Base-by-base conservation (phyloP, 768 basidiomycete genomes). In the Hortiboletus campestris region DNA sequence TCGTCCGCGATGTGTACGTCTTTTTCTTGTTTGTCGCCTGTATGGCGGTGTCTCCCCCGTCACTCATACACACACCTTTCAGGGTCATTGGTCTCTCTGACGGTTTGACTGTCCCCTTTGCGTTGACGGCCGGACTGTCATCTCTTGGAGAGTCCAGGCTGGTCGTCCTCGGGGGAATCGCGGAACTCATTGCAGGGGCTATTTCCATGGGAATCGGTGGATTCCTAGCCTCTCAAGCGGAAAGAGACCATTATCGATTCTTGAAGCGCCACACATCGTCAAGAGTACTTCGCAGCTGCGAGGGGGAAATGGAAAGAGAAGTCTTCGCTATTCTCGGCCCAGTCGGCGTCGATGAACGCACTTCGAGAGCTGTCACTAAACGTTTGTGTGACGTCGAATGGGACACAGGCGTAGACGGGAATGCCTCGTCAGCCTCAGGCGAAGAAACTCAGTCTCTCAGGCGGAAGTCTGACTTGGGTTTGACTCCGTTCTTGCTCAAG, bases 131-230 rank as follows among this genome's bases (percentile, higher is more conserved):
- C 6, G 94, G 94, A 52, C 81, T 95, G 25, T 90, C 91, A 12
- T 88, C 94, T 12, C 80, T 97, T 38, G 95, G 95, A 45, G 85
- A 90, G 56, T 94, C 92, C 8, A 84, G 80, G 51, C 80, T 98
- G n/a, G 97, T 99, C 59, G 88, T 96, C 46, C 81, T 96, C 29
- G 96, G 94, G 51, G 97, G 97, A 16, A 75, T 97, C 35, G 96
- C 97, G 1, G 97, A 99, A 70, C 86, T 99, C 61, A 92, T 96
- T 54, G 93, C 95, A 2, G 97, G 97, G 7, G 91, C 95, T 13
- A 91, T 98, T 44, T 94, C 91, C 2, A 99, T 99, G 96, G 97
- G 97, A 57, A 90, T 99, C 39, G 97, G 97, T 50, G 96, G 96
- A 19, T 98, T 96, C 80, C 86, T 99, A 46, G 94, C 94, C 3